Evolutionary conservation across 2,329 filamentous ascomycete species (phyloP).

Genomic region (Lachnellula cervina): DNA sequence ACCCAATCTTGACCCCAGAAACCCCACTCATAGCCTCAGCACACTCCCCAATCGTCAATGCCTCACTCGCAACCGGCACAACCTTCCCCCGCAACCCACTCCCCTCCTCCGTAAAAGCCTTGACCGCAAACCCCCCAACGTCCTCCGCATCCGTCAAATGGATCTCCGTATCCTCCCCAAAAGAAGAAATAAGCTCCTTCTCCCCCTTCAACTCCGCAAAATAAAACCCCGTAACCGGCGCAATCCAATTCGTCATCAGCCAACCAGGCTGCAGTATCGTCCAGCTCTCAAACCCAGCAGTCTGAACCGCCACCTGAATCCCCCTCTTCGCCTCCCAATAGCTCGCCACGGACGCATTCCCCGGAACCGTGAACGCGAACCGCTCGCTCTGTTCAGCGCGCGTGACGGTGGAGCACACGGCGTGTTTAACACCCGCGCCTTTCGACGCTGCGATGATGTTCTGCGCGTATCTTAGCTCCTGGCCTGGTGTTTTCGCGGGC

Average conservation of each 20-base stretch:
- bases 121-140: slow-evolving; percentile 3
- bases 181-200: neutral
- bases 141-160: neutral
- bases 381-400: neutral
- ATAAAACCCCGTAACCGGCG: neutral
- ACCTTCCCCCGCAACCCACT: neutral
- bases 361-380: neutral
- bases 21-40: slow-evolving; percentile 2
- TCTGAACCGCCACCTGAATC: neutral
- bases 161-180: neutral
- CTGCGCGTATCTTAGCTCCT: neutral
- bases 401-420: neutral
- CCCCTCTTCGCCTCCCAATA: slow-evolving; percentile 1
- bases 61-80: slow-evolving; percentile 1
- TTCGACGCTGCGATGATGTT: slow-evolving; percentile 2
- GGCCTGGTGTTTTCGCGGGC: neutral
- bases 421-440: neutral
- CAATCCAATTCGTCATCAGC: slow-evolving; percentile 3
- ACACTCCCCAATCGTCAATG: neutral
- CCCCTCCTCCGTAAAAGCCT: neutral
- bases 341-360: neutral
- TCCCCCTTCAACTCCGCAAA: neutral
- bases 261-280: slow-evolving; percentile 5
- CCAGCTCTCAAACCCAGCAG: slow-evolving; percentile 2
- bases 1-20: neutral